These are phyloP conservation scores for Neurospora sp. DNA, from an alignment of 495 filamentous ascomycete genomes.

Conservation along the genomic window DNA sequence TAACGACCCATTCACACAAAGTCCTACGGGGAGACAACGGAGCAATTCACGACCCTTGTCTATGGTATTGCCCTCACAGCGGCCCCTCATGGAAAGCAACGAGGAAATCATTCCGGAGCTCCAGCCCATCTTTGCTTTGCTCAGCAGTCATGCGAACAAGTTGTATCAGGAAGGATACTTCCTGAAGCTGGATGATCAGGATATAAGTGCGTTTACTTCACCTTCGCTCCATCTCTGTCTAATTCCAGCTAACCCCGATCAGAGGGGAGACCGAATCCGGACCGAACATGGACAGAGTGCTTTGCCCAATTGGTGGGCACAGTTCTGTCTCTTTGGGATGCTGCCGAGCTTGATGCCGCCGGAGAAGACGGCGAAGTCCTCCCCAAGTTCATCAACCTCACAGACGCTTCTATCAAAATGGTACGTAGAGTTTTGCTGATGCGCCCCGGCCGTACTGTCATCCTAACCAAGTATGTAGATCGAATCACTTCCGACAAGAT, in stretches of 20 bases:
- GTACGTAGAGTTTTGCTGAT: conserved; percentile 32
- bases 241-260: conserved; percentile 13
- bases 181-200: conserved; percentile 86
- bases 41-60: conserved; percentile 44
- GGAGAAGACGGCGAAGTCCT: conserved; percentile 75
- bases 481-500: conserved; percentile 76
- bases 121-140: conserved; percentile 83
- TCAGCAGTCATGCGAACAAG: conserved; percentile 94
- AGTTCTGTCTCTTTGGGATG: conserved; percentile 92
- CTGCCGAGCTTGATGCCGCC: conserved; percentile 80
- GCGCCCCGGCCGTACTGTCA: background rate
- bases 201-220: conserved; percentile 54
- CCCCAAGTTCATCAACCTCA: conserved; percentile 93
- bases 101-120: conserved; percentile 84
- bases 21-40: conserved; percentile 15
- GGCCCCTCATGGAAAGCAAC: conserved; percentile 74
- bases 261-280: conserved; percentile 80
- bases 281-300: conserved; percentile 91
- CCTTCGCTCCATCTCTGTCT: background rate
- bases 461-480: conserved; percentile 46
- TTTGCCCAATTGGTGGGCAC: conserved; percentile 96
- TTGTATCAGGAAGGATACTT: conserved; percentile 98
- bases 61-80: conserved; percentile 72
- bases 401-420: conserved; percentile 96
- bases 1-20: conserved; percentile 13